Conservation (phyloP, 1,284 basidiomycete genomes). For the Ustilago nuda region DNA sequence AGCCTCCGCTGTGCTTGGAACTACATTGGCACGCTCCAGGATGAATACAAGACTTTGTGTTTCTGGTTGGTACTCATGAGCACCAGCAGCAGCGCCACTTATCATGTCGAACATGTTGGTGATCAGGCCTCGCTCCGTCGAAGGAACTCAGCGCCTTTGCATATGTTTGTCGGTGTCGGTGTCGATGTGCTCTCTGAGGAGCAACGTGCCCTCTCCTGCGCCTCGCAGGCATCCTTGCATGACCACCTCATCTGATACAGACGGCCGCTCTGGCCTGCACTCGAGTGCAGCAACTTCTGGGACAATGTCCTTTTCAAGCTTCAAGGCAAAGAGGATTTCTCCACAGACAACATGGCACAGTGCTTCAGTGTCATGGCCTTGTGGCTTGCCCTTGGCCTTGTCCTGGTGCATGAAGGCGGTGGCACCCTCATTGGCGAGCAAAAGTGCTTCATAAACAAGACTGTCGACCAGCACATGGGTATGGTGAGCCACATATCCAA, state of each 20-base stretch:
- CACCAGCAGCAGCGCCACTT: background rate
- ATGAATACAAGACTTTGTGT: background rate
- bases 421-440: background rate
- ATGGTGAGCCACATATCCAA: background rate
- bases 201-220: background rate
- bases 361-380: constrained; percentile 16
- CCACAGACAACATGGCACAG: background rate
- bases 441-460: background rate
- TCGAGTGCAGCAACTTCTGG: background rate
- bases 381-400: constrained; percentile 8
- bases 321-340: background rate
- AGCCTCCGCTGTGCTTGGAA: background rate
- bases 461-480: constrained; percentile 18
- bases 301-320: constrained; percentile 4
- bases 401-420: background rate
- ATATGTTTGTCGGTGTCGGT: background rate
- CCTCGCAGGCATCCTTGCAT: background rate
- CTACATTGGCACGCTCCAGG: background rate
- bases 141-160: background rate
- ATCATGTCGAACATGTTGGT: background rate
- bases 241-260: background rate
- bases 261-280: constrained; percentile 17
- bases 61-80: background rate
- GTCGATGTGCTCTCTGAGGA: background rate
- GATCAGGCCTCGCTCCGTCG: too few species aligned